Conservation (phyloP, 179 eudicot genomes). For the Amaranthus tricolor region DNA sequence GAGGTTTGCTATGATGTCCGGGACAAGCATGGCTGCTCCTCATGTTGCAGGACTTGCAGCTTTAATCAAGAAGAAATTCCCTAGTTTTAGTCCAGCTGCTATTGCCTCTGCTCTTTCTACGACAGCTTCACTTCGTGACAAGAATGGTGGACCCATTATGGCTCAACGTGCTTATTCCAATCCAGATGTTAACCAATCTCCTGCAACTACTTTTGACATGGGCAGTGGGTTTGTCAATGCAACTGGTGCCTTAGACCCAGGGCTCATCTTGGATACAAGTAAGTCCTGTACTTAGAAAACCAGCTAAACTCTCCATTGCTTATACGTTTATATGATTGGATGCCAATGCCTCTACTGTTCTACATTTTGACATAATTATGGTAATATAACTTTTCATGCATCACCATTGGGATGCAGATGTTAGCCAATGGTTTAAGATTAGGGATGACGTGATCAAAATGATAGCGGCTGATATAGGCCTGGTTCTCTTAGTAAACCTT, state of each 20-base stretch:
- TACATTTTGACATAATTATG: too few relatives aligned
- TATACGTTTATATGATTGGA: neutral
- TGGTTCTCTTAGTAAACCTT: neutral
- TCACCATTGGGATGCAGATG: neutral
- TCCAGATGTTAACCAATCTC: slow-evolving; percentile 84
- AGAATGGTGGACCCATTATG: slow-evolving; percentile 75
- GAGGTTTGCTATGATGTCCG: slow-evolving; percentile 96
- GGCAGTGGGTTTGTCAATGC: slow-evolving; percentile 98
- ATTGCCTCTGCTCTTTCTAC: slow-evolving; percentile 98
- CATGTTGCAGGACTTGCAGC: slow-evolving; percentile 99
- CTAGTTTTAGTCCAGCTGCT: slow-evolving; percentile 73
- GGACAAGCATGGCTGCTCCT: slow-evolving; percentile 99
- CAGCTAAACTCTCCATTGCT: neutral
- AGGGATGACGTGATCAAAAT: too few relatives aligned
- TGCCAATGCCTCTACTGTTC: too few relatives aligned
- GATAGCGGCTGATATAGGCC: neutral
- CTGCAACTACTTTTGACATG: slow-evolving; percentile 99
- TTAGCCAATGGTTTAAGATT: too few relatives aligned
- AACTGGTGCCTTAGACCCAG: slow-evolving; percentile 90
- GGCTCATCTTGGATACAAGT: slow-evolving; percentile 81
- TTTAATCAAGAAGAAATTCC: slow-evolving; percentile 76
- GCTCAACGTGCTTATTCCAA: slow-evolving; percentile 90
- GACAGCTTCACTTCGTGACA: slow-evolving; percentile 81
- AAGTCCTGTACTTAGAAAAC: slow-evolving; percentile 28
- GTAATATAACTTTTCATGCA: neutral